These are phyloP conservation scores for Ramaria sp. DNA, from an alignment of 768 basidiomycete genomes.

Conservation along the genomic window DNA sequence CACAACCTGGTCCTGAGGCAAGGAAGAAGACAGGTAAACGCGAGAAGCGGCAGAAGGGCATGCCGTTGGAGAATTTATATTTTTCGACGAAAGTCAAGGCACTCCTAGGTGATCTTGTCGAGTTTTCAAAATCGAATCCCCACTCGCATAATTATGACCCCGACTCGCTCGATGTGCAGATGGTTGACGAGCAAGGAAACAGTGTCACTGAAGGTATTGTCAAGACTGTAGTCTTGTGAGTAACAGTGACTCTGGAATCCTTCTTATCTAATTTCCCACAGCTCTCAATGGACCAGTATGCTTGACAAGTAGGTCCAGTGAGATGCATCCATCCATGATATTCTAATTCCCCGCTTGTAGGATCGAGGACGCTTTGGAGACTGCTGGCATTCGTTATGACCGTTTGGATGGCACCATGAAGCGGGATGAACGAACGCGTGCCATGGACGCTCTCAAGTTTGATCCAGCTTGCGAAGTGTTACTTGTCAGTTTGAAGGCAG, in stretches of 20 bases:
- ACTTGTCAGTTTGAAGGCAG: slow-evolving; percentile 91
- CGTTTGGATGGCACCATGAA: slow-evolving; percentile 98
- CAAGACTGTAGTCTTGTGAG: slow-evolving; percentile 96
- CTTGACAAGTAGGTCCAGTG: slow-evolving; percentile 61
- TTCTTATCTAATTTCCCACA: slow-evolving; percentile 20
- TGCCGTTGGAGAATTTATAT: slow-evolving; percentile 43
- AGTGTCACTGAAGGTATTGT: slow-evolving; percentile 56
- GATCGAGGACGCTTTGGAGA: slow-evolving; percentile 82
- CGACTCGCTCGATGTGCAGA: slow-evolving; percentile 56
- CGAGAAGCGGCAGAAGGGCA: slow-evolving; percentile 55
- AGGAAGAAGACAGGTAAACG: slow-evolving; percentile 60
- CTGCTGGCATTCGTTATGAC: slow-evolving; percentile 75
- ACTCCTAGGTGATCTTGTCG: slow-evolving; percentile 67
- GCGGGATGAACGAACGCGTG: slow-evolving; percentile 81
- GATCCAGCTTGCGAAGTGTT: slow-evolving; percentile 90
- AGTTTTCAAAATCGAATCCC: slow-evolving; percentile 77
- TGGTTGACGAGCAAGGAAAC: slow-evolving; percentile 66
- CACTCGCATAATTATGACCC: slow-evolving; percentile 84
- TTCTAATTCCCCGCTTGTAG: slow-evolving; percentile 26
- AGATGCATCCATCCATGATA: neutral
- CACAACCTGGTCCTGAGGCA: slow-evolving; percentile 26
- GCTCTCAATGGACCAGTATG: slow-evolving; percentile 94
- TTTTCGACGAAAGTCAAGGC: slow-evolving; percentile 86
- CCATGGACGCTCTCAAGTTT: slow-evolving; percentile 86
- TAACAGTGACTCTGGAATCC: slow-evolving; percentile 12